Conservation (phyloP, 169 alveolate genomes). For the Eimeria necatrix region DNA sequence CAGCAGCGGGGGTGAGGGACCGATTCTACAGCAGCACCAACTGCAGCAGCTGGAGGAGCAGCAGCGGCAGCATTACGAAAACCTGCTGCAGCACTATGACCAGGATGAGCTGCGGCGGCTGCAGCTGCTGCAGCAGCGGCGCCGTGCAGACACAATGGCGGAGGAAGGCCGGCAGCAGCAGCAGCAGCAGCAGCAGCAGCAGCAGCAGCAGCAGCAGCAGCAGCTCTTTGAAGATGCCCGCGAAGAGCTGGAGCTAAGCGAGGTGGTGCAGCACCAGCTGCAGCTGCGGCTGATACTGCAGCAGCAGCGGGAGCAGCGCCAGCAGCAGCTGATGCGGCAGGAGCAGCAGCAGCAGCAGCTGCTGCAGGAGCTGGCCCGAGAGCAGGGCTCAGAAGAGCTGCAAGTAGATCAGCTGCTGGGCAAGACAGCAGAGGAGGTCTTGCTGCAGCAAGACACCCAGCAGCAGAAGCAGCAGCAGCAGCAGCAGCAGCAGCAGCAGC, state of each 20-base stretch:
- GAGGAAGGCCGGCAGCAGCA: neutral
- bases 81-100: neutral
- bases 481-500: constrained; percentile 29
- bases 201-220: neutral
- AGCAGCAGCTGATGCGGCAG: neutral
- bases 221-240: neutral
- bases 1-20: too few species aligned
- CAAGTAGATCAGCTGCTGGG: constrained; percentile 26
- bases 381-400: neutral
- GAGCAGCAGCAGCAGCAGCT: constrained; percentile 28
- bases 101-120: neutral
- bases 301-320: neutral
- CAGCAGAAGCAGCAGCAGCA: constrained; percentile 30
- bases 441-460: neutral
- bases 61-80: constrained; percentile 6
- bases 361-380: neutral
- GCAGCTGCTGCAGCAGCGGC: neutral
- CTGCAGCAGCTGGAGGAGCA: neutral
- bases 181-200: constrained; percentile 22
- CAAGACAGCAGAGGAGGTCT: neutral
- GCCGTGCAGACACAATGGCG: too few species aligned
- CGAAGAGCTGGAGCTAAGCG: neutral
- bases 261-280: constrained; percentile 15
- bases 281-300: constrained; percentile 6
- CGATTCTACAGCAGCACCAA: too few species aligned